Conservation (phyloP, 768 basidiomycete species). For the Lentinula boryana region DNA sequence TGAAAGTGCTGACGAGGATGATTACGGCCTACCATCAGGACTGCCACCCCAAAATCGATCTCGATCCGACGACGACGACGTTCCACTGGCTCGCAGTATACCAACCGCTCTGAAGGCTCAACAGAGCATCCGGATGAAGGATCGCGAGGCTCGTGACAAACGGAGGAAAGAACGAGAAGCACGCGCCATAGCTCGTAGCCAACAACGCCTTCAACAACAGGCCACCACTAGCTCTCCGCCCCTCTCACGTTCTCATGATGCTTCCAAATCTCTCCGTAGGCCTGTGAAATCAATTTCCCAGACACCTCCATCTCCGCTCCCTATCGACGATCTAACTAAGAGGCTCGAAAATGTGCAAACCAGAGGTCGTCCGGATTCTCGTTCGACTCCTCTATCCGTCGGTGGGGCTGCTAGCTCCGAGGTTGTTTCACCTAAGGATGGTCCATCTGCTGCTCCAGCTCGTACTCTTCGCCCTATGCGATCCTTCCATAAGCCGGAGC, state of each 20-base stretch:
- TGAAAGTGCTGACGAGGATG: conserved; percentile 16
- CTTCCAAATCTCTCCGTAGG: conserved; percentile 26
- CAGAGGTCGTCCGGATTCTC: conserved; percentile 9
- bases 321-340: conserved; percentile 52
- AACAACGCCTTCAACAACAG: background rate
- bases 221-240: background rate
- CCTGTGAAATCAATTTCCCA: conserved; percentile 39
- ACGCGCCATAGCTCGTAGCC: conserved; percentile 13
- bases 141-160: conserved; percentile 61
- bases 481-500: conserved; percentile 45
- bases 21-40: conserved; percentile 24
- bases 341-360: conserved; percentile 50
- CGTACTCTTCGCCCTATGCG: conserved; percentile 38
- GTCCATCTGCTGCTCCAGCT: background rate
- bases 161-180: conserved; percentile 42
- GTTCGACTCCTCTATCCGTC: background rate
- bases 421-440: background rate
- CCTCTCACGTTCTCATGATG: conserved; percentile 27
- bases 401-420: background rate
- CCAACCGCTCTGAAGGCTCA: conserved; percentile 83
- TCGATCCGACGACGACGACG: conserved; percentile 52
- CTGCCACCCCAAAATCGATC: conserved; percentile 10
- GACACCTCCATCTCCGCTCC: conserved; percentile 32
- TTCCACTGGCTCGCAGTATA: conserved; percentile 78
- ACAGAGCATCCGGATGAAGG: conserved; percentile 67